phyloP scores from a whole-genome alignment of 2,329 filamentous ascomycete genomes.

The Phialophora verrucosa region DNA sequence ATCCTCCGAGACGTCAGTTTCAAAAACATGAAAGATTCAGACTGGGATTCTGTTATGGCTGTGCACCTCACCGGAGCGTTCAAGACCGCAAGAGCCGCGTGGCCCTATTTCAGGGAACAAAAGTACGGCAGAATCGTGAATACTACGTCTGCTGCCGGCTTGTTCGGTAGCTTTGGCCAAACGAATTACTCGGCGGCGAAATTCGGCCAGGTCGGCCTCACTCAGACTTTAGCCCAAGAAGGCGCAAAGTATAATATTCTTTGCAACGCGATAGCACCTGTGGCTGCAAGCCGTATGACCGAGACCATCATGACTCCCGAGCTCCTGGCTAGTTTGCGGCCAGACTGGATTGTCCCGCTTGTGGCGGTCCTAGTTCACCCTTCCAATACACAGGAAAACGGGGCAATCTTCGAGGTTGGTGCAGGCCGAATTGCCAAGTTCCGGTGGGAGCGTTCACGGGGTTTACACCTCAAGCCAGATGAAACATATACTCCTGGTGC shows the following conservation, averaged over 20 bases:
- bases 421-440: too few relatives aligned
- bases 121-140: constrained; percentile 9
- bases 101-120: constrained; percentile 14
- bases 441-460: too few relatives aligned
- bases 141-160: neutral
- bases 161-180: neutral
- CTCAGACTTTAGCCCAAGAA: constrained; percentile 14
- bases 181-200: neutral
- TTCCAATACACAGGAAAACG: too few relatives aligned
- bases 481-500: too few relatives aligned
- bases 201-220: constrained; percentile 13
- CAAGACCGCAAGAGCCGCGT: constrained; percentile 1
- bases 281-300: too few relatives aligned
- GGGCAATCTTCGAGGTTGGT: too few relatives aligned
- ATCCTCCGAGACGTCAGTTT: too few relatives aligned
- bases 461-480: too few relatives aligned
- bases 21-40: neutral
- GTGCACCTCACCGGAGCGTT: neutral
- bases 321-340: neutral
- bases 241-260: constrained; percentile 19
- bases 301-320: too few relatives aligned
- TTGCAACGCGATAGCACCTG: too few relatives aligned
- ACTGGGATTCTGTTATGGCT: neutral
- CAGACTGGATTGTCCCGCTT: too few relatives aligned
- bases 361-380: too few relatives aligned